These are phyloP conservation scores for Penicillium palitans DNA, from an alignment of 2,329 filamentous ascomycete species.

Conservation along the genomic window DNA sequence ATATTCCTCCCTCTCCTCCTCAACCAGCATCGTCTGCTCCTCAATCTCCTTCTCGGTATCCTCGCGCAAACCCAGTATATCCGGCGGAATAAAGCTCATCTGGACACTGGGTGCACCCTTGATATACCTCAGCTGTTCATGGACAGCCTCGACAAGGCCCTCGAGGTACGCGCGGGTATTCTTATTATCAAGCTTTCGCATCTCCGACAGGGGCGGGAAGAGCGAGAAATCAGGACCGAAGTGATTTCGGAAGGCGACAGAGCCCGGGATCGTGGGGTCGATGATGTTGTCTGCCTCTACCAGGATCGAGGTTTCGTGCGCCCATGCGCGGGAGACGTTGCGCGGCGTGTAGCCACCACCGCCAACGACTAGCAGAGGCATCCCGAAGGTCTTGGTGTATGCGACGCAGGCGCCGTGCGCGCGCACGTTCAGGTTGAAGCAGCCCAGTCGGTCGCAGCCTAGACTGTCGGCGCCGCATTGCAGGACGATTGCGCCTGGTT, in stretches of 20 bases:
- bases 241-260: constrained; percentile 82
- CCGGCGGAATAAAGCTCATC: constrained; percentile 75
- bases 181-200: constrained; percentile 67
- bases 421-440: constrained; percentile 95
- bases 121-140: constrained; percentile 84
- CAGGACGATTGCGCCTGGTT: constrained; percentile 86
- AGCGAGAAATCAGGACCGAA: constrained; percentile 86
- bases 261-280: constrained; percentile 69
- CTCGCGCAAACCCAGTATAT: constrained; percentile 60
- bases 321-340: constrained; percentile 95
- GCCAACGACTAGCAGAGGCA: constrained; percentile 87
- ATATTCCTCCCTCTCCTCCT: constrained; percentile 44
- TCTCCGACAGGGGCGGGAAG: constrained; percentile 81
- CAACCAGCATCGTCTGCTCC: constrained; percentile 42
- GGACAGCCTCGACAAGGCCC: constrained; percentile 73
- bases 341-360: constrained; percentile 95
- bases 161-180: constrained; percentile 75
- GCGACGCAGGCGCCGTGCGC: constrained; percentile 90
- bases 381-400: constrained; percentile 76
- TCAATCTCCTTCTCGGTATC: constrained; percentile 50
- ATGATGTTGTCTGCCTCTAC: constrained; percentile 73
- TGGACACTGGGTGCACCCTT: constrained; percentile 84
- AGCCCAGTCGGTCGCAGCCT: constrained; percentile 86
- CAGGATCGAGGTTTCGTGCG: constrained; percentile 90
- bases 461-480: constrained; percentile 96